Base-by-base conservation (phyloP, 805 yeast genomes). In the Kurtzmaniella cleridarum region DNA sequence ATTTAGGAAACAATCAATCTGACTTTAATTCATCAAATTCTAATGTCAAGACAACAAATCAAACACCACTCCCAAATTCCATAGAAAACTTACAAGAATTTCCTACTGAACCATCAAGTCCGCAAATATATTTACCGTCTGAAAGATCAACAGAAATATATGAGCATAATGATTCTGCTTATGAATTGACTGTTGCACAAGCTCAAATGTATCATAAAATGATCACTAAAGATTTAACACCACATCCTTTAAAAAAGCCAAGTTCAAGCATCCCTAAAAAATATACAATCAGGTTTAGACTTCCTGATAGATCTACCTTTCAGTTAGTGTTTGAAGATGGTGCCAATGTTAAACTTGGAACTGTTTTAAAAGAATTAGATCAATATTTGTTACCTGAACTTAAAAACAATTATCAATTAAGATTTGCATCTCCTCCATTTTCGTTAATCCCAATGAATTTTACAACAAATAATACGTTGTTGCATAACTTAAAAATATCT, bases 111-210 rank as follows among this genome's bases (percentile, higher is more conserved):
- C 8, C 24, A 5, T 27, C 33, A 34, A 28, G 42, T 12, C 58
- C 60, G 2, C 53, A 45, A 32, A 39, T 57, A 26, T 57, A 39
- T 33, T 38, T 53, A 13, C 60, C 62, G 1, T 42, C 46, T 10
- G 18, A 39, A 2, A 23, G 35, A 7, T 27, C 46, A 4, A 10
- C 39, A 2, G 35, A 41, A 11, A 36, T 41, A 1, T 68, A 66
- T 40, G 69, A 66, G 16, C 68, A 67, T 41, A 71, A 71, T 3
- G 71, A 66, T 13, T 62, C 57, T 28, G 73, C 68, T 44, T 68
- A 68, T 47, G 59, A 63, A 16, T 49, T 68, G 58, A 64, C 71
- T 1, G 48, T 61, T 4, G 38, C 53, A 13, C 72, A 68, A 43
- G 70, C 67, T 2, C 60, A 61, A 41, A 50, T 51, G 14, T 68